Base-by-base conservation (phyloP, 139 green algal species). In the Chlorella ohadii region DNA sequence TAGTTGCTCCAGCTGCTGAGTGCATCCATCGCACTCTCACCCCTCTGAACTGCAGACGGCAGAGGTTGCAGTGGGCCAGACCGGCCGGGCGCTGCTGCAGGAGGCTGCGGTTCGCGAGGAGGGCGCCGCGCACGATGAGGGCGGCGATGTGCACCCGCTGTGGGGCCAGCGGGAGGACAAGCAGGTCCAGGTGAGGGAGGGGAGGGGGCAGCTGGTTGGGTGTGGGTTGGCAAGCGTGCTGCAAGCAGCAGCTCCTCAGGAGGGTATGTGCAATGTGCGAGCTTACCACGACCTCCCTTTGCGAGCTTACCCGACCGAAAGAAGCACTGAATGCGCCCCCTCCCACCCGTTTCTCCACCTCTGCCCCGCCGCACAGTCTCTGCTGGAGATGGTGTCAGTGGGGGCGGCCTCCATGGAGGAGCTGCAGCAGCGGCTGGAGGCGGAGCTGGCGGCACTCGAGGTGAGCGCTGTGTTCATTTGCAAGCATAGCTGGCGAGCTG, bases 321-420 rank as follows among this genome's bases (percentile, higher is more conserved):
- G n/a, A n/a, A n/a, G n/a, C n/a, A n/a, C n/a, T n/a, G n/a, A n/a
- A n/a, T n/a, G n/a, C n/a, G n/a, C n/a, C n/a, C n/a, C n/a, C n/a
- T n/a, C n/a, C n/a, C n/a, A 9, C 44, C 44, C 44, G 44, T 6
- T 51, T 6, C 44, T 9, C 44, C 44, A 16, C 9, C 44, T 59
- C 11, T 59, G 2, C 25, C 56, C 23, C 39, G 22, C 51, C 3
- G 39, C 44, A 51, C 63, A 81, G 81, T 72, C 55, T 0, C 57
- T 93, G 83, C 71, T 93, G 67, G 89, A 93, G 36, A 83, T 89
- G 72, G 89, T 93, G 81, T 72, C 87, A 7, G 67, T 83, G 68
- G 90, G 89, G 23, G 85, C 85, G 3, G 76, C 76, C 65, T 85
- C 82, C 65, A 80, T 93, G 74, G 88, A 93, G 44, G 84, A 93